Evolutionary conservation across 257 asterid genomes (phyloP).

Genomic region (Thymus quinquecostatus): DNA sequence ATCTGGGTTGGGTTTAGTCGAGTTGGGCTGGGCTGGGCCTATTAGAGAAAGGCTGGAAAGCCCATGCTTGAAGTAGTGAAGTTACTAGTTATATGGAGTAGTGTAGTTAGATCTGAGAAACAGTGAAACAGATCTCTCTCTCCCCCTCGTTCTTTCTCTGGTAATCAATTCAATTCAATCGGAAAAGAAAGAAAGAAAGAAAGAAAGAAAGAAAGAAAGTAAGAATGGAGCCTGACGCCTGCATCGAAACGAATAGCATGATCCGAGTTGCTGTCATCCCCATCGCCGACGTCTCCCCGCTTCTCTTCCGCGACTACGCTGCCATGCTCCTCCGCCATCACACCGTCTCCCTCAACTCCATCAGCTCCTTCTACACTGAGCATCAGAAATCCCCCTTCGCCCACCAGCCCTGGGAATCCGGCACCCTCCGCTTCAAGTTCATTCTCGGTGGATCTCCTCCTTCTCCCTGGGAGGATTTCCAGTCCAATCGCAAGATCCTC

Average conservation of each 20-base stretch:
- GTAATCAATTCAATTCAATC: conserved; percentile 11
- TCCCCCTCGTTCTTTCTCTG: conserved; percentile 18
- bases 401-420: conserved; percentile 92
- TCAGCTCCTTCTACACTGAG: conserved; percentile 96
- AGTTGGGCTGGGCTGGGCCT: neutral
- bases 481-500: conserved; percentile 83
- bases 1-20: neutral
- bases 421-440: conserved; percentile 84
- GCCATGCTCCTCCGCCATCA: conserved; percentile 83
- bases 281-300: conserved; percentile 63
- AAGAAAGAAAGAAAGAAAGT: too few relatives aligned
- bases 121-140: conserved; percentile 12
- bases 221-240: conserved; percentile 94
- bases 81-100: too few relatives aligned
- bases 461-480: conserved; percentile 98
- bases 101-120: neutral
- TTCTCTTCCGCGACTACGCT: conserved; percentile 79
- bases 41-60: neutral
- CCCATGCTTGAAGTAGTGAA: neutral
- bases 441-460: conserved; percentile 91
- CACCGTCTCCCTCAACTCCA: conserved; percentile 78
- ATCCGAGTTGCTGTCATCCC: conserved; percentile 94
- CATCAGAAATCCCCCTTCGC: conserved; percentile 96
- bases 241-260: conserved; percentile 96
- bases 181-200: neutral